Percentiles rank a stretch among this genome's conserved stretches.
phyloP scores from a whole-genome alignment of 2,329 filamentous ascomycete species.

The Chaetomium olivaceum region DNA sequence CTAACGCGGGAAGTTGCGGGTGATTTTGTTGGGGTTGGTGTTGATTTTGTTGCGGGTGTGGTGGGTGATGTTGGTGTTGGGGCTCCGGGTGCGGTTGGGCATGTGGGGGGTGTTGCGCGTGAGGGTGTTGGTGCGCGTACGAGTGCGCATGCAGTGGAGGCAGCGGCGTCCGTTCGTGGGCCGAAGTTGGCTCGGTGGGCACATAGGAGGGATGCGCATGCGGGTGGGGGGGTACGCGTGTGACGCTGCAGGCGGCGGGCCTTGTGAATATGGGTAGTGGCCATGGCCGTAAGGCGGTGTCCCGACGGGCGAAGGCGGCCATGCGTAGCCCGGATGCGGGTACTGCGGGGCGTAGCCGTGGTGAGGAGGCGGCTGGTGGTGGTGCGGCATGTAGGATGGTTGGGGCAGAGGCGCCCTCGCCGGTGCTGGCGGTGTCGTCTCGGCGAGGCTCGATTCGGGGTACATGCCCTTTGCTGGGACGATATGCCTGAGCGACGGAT shows the following conservation, averaged over 20 bases:
- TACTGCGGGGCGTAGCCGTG: slow-evolving; percentile 27
- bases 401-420: slow-evolving; percentile 70
- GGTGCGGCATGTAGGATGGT: slow-evolving; percentile 41
- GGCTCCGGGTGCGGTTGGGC: background rate
- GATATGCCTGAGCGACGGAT: slow-evolving; percentile 78
- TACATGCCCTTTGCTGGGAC: slow-evolving; percentile 93
- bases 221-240: slow-evolving; percentile 28
- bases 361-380: slow-evolving; percentile 20
- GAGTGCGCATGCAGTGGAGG: slow-evolving; percentile 37
- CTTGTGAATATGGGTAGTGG: slow-evolving; percentile 45
- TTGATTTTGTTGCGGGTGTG: slow-evolving; percentile 1
- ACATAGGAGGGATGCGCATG: slow-evolving; percentile 28
- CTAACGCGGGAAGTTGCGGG: slow-evolving; percentile 31
- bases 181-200: slow-evolving; percentile 34
- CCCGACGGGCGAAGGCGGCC: slow-evolving; percentile 57
- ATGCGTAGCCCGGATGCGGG: slow-evolving; percentile 45
- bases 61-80: background rate
- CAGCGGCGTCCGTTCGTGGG: slow-evolving; percentile 41
- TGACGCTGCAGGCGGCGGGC: slow-evolving; percentile 33
- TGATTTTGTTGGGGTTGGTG: slow-evolving; percentile 26
- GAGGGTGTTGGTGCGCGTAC: slow-evolving; percentile 12
- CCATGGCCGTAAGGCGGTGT: slow-evolving; percentile 55
- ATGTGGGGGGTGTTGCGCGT: slow-evolving; percentile 10
- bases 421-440: slow-evolving; percentile 76
- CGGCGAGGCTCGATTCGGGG: slow-evolving; percentile 90